Percentiles rank a stretch among this genome's conserved stretches.
Conservation (phyloP, 306 rosid species). For the Casuarina cunninghamiana region DNA sequence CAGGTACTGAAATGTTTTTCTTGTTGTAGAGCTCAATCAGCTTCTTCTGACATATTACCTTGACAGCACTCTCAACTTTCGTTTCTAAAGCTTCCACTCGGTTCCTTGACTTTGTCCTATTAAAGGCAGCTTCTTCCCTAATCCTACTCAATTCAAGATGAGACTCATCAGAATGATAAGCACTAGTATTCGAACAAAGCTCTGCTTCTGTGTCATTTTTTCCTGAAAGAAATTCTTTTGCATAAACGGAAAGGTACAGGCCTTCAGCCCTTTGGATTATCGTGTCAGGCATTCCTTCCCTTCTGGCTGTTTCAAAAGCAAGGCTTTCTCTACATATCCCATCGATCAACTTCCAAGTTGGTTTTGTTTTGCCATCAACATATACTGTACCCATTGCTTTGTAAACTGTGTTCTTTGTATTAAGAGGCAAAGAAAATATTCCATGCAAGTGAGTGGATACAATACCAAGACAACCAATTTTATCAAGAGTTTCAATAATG, state of each 20-base stretch:
- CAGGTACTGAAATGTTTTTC: constrained; percentile 25
- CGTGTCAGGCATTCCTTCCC: constrained; percentile 72
- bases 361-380: constrained; percentile 66
- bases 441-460: constrained; percentile 97
- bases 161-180: constrained; percentile 39
- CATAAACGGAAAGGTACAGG: constrained; percentile 59
- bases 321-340: constrained; percentile 94
- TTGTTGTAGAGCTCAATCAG: constrained; percentile 48
- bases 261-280: constrained; percentile 79
- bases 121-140: constrained; percentile 23
- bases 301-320: constrained; percentile 93
- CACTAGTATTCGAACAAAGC: constrained; percentile 22
- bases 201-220: constrained; percentile 33
- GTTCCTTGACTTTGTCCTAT: constrained; percentile 29
- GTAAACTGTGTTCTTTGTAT: constrained; percentile 54
- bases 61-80: constrained; percentile 65
- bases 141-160: constrained; percentile 26
- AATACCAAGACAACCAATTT: constrained; percentile 80
- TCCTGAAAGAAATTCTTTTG: constrained; percentile 37
- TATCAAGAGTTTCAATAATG: constrained; percentile 77
- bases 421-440: constrained; percentile 71
- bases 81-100: constrained; percentile 38
- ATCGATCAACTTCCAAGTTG: constrained; percentile 81
- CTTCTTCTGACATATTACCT: constrained; percentile 66
- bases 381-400: constrained; percentile 81